Conservation (phyloP, 768 basidiomycete species). For the Butyriboletus loyo region DNA sequence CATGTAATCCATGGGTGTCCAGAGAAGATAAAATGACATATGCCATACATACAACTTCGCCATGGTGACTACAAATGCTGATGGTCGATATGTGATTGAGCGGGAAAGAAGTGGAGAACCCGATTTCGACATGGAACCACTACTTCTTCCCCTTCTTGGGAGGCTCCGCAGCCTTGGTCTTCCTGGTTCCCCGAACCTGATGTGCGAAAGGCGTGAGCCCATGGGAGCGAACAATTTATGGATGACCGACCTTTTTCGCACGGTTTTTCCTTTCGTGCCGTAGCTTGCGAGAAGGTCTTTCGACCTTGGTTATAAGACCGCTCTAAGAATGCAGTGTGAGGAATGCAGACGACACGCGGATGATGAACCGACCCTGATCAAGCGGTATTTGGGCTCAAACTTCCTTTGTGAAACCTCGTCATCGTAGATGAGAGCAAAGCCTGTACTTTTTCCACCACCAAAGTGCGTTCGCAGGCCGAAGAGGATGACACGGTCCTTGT, state of each 20-base stretch:
- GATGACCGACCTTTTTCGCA: slow-evolving; percentile 84
- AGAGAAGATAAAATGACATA: slow-evolving; percentile 33
- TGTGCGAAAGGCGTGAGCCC: slow-evolving; percentile 16
- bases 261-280: slow-evolving; percentile 99
- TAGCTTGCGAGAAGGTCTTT: slow-evolving; percentile 92
- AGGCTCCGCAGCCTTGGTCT: slow-evolving; percentile 88
- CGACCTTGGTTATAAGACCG: slow-evolving; percentile 71
- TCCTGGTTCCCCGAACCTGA: slow-evolving; percentile 93
- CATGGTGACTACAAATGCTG: slow-evolving; percentile 36
- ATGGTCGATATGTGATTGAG: slow-evolving; percentile 26
- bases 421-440: slow-evolving; percentile 97
- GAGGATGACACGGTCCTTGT: slow-evolving; percentile 85
- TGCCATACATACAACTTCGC: slow-evolving; percentile 41
- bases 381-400: slow-evolving; percentile 95
- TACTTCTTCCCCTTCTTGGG: slow-evolving; percentile 95
- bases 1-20: slow-evolving; percentile 27
- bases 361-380: slow-evolving; percentile 75
- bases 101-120: slow-evolving; percentile 11
- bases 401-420: slow-evolving; percentile 92
- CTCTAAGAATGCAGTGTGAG: slow-evolving; percentile 41
- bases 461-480: slow-evolving; percentile 96
- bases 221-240: neutral
- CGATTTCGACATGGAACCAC: slow-evolving; percentile 30
- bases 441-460: slow-evolving; percentile 97
- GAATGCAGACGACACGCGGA: neutral